Base-by-base conservation (phyloP, 2,329 filamentous ascomycete genomes). In the Tricladium varicosporioides region DNA sequence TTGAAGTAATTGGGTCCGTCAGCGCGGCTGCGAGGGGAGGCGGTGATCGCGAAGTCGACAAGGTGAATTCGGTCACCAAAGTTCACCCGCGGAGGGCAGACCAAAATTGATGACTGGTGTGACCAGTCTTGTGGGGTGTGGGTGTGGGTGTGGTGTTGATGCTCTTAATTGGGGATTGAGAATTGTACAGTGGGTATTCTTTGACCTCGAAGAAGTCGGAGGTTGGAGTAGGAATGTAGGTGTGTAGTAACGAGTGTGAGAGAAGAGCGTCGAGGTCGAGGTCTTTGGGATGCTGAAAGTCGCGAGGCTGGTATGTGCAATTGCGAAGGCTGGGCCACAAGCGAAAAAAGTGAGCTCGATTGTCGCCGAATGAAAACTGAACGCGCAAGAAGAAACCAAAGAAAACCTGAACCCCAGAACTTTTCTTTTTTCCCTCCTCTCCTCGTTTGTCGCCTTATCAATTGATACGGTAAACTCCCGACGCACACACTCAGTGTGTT, bases 1-100 rank as follows among this genome's bases (percentile, higher is more conserved):
- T 53, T 43, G 62, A 27, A 16, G 57, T 57, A 33, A 57, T 65
- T 65, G 59, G 56, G 52, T 55, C 64, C 69, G 69, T 68, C 69
- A 71, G 61, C 61, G 65, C 65, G 60, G 62, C 67, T 69, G 63
- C 55, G 51, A 49, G 57, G 43, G 55, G 56, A 43, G 47, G 52
- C 50, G 53, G 51, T 16, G n/a, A 54, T 15, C 48, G 54, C 15
- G 60, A 59, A 59, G 65, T 58, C 60, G 65, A 67, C 67, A 69
- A 69, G 62, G 58, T 63, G 68, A 65, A 60, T 53, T 58, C 54
- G 60, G 47, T 15, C 22, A 27, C 52, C 48, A 52, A 7, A 45
- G 57, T 49, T 50, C 51, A 51, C 62, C 62, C 60, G 22, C 48
- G 31, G 49, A 49, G 48, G 58, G 65, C 47, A 51, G 33, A 56